Conservation (phyloP, 306 rosid species). For the Cajanus cajan region DNA sequence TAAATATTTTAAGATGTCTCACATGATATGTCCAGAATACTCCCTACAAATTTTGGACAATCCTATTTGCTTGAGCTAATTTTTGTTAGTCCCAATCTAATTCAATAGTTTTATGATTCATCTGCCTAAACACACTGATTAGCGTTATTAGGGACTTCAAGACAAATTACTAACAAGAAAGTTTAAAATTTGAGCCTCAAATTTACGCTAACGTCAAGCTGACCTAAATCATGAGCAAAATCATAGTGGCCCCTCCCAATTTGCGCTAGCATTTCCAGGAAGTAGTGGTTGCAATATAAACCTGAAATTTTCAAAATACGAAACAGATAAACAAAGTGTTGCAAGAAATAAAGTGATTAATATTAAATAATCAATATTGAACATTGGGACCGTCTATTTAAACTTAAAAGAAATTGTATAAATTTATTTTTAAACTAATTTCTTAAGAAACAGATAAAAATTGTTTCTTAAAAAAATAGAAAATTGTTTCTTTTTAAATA, state of each 20-base stretch:
- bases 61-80: background rate
- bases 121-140: background rate
- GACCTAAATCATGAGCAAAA: constrained; percentile 75
- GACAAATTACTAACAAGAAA: constrained; percentile 1
- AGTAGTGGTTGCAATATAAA: constrained; percentile 81
- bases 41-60: background rate
- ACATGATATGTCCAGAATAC: background rate
- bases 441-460: too few relatives aligned
- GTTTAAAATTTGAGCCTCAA: background rate
- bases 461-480: too few relatives aligned
- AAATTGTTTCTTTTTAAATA: too few relatives aligned
- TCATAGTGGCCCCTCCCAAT: constrained; percentile 74
- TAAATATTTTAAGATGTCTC: background rate
- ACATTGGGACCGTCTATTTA: background rate
- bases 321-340: constrained; percentile 15
- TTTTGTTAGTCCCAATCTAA: background rate
- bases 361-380: background rate
- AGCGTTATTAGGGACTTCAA: constrained; percentile 1
- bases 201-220: constrained; percentile 15
- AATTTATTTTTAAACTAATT: too few relatives aligned
- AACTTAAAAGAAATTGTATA: too few relatives aligned
- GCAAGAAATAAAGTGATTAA: constrained; percentile 12
- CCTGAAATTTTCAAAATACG: constrained; percentile 49
- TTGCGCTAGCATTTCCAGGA: constrained; percentile 88
- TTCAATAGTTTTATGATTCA: background rate